Evolutionary conservation across 305 asterid genomes (phyloP).

Genomic region (Solanum chacoense): DNA sequence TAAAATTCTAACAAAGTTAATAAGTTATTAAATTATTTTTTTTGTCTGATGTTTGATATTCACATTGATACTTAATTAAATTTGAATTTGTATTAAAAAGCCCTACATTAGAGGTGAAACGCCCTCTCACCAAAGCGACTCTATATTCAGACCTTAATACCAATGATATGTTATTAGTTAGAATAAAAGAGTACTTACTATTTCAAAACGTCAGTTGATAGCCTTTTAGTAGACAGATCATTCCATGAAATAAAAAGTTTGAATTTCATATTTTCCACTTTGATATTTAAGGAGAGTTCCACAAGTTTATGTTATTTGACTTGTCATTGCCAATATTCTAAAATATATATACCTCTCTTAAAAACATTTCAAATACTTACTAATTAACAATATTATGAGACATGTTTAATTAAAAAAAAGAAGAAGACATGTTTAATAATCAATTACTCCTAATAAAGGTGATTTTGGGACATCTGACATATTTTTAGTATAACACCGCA

Average conservation of each 20-base stretch:
- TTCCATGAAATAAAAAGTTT: not conserved
- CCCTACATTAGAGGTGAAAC: not conserved
- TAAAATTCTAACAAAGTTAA: no score
- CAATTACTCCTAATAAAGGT: not conserved
- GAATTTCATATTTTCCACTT: not conserved
- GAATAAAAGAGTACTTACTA: not conserved
- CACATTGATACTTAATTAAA: not conserved
- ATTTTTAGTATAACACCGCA: not conserved
- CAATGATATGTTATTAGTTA: no score
- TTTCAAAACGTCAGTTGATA: no score
- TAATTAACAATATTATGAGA: not conserved
- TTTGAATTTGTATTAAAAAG: no score
- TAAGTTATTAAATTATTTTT: no score
- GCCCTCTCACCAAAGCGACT: not conserved
- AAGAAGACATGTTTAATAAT: not conserved
- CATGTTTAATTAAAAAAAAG: not conserved
- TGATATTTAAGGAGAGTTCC: not conserved
- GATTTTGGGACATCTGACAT: not conserved
- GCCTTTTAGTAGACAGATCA: not conserved
- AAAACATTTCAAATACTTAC: not conserved
- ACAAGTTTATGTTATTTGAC: not conserved
- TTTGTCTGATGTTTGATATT: not conserved
- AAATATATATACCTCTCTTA: not conserved
- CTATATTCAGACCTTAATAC: not conserved
- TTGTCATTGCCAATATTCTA: not conserved